Conservation (phyloP, 2,329 filamentous ascomycete genomes). For the Polychaeton citri region DNA sequence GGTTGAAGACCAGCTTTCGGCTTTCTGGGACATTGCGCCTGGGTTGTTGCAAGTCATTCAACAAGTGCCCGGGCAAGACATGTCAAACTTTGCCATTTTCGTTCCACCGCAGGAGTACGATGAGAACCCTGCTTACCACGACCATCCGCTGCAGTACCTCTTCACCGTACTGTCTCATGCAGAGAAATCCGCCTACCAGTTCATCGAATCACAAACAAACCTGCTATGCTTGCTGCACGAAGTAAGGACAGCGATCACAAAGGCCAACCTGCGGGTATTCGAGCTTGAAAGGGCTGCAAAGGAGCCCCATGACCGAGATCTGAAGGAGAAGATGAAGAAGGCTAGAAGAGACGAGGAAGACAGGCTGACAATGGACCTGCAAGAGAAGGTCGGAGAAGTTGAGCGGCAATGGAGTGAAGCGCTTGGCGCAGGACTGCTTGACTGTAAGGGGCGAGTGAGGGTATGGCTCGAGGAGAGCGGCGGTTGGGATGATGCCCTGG, state of each 20-base stretch:
- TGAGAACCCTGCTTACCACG: slow-evolving; percentile 71
- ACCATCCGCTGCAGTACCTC: slow-evolving; percentile 80
- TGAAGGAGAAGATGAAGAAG: slow-evolving; percentile 37
- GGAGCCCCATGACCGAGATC: slow-evolving; percentile 23
- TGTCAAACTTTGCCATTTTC: slow-evolving; percentile 52
- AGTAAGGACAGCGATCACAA: slow-evolving; percentile 66
- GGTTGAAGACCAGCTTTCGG: slow-evolving; percentile 80
- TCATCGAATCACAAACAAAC: slow-evolving; percentile 90
- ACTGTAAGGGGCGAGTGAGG: slow-evolving; percentile 61
- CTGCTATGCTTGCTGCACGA: slow-evolving; percentile 81
- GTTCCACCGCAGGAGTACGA: slow-evolving; percentile 68
- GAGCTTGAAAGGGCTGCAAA: slow-evolving; percentile 44
- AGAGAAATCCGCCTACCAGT: slow-evolving; percentile 88
- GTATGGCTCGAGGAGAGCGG: slow-evolving; percentile 60
- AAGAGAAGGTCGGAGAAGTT: slow-evolving; percentile 83
- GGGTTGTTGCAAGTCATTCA: slow-evolving; percentile 65
- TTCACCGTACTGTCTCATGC: slow-evolving; percentile 74
- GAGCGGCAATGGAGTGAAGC: slow-evolving; percentile 85
- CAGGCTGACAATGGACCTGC: slow-evolving; percentile 67
- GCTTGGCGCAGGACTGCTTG: slow-evolving; percentile 62
- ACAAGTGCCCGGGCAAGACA: slow-evolving; percentile 48
- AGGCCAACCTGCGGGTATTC: slow-evolving; percentile 52
- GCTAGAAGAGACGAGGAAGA: slow-evolving; percentile 55
- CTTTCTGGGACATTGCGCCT: slow-evolving; percentile 96
- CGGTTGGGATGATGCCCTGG: slow-evolving; percentile 67